Evolutionary conservation across 2,329 filamentous ascomycete genomes (phyloP), one percentile per base, ranked within the genome.

Genomic region (Ascochyta clinopodiicola): DNA sequence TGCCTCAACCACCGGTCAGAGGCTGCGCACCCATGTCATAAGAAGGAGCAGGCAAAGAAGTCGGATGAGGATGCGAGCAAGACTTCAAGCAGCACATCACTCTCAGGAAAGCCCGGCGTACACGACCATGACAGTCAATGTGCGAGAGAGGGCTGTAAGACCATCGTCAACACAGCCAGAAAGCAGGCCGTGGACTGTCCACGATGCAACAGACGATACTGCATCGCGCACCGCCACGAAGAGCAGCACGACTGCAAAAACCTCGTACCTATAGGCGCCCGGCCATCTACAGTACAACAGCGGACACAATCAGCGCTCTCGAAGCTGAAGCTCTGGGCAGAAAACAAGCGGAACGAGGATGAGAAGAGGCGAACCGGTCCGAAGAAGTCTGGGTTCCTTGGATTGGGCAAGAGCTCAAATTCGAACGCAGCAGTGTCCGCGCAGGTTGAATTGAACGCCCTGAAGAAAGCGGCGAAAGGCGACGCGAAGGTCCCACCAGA

Each of bases 401-500:
- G 67, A 0, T 40, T 72, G 1, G 67, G 62, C 27, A 69, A 62
- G 51, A 57, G 55, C 21, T 63, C 62, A 1, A 59, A 47, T 2
- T 62, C 63, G 6, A 57, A 60, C 0, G 62, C 61, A 9, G 83
- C 88, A 0, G 84, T 89, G 0, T 85, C 87, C 44, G 84, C 88
- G 2, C 65, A 90, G 17, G 80, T 87, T 2, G 90, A 89, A 6
- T 81, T 94, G 6, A 92, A 92, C 60, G 86, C 84, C 9, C 80
- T 99, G 37, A 97, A 96, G 79, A 89, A 89, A 72, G 87, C 84
- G 0, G 94, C 95, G 2, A 97, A 96, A 78, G 96, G 96, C 1
- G 94, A 98, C 62, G 86, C 87, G 9, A 94, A 92, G 67, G 77
- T 97, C 0, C 82, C 92, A 0, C 75, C 81, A 0, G 92, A 96